Evolutionary conservation across 2,329 filamentous ascomycete species (phyloP), one percentile per base, ranked within the genome.

Genomic region (Exophiala bonariae): DNA sequence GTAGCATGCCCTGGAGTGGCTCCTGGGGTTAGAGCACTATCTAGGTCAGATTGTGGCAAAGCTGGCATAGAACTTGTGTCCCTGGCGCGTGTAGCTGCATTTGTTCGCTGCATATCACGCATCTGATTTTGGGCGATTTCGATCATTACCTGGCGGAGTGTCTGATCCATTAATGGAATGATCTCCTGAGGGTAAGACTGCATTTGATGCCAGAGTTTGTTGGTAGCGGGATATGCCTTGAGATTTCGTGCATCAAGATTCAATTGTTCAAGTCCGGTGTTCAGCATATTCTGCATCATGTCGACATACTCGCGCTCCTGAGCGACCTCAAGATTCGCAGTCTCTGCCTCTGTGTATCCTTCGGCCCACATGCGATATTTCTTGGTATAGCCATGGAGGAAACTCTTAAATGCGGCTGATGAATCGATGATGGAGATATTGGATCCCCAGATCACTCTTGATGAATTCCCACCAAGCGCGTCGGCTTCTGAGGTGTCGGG

Each of bases 121-220:
- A 87, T 88, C 61, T 95, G 86, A 50, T 85, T 84, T 52, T 87
- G 82, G 1, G 92, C 90, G 40, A 97, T 73, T 63, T 96, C 91
- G 18, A 93, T 81, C 85, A 97, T 95, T 44, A 89, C 78, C 69
- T 99, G 92, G 64, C 96, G 95, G 41, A 96, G 82, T 4, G 85
- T 84, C 67, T 95, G 89, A 77, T 99, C 95, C 86, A 99, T 96
- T 37, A 97, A 78, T 2, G 92, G 91, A 35, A 99, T 87, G 43
- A 99, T 91, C 77, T 99, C 93, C 63, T 93, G 90, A 0, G 93
- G 93, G 63, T 96, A 99, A 11, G 87, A 85, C 65, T 95, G 89
- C 48, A 95, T 76, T 68, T 99, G 95, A 66, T 97, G 88, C 88
- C 90, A 97, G 46, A 99, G 76, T 71, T 97, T 97, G 59, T 86